Evolutionary conservation across 192 early-diverging fungal genomes (phyloP).

Genomic region (Phycomyces blakesleeanus): DNA sequence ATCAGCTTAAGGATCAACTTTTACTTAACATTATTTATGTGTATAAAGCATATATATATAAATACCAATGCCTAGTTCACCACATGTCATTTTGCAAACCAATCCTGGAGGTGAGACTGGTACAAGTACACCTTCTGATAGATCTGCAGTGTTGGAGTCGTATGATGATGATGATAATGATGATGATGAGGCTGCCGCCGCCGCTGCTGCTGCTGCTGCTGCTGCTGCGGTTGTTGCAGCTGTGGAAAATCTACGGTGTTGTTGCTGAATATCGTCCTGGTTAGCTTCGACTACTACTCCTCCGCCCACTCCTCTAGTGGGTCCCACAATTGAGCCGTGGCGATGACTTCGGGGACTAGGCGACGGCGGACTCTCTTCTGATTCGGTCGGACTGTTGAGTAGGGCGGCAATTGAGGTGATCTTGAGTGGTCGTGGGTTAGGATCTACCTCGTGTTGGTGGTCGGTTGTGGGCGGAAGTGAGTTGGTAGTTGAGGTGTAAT

Average conservation of each 20-base stretch:
- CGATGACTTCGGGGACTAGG: slow-evolving; percentile 2
- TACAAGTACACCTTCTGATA: slow-evolving; percentile 8
- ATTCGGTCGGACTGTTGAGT: slow-evolving; percentile 11
- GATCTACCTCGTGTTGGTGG: neutral
- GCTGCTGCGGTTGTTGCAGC: no score
- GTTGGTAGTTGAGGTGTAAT: slow-evolving; percentile 25
- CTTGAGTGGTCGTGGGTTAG: slow-evolving; percentile 6
- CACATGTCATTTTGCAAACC: slow-evolving; percentile 47
- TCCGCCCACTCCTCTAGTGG: slow-evolving; percentile 8
- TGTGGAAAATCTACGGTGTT: slow-evolving; percentile 6
- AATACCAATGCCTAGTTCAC: slow-evolving; percentile 45
- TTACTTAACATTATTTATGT: no score
- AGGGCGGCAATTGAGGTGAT: slow-evolving; percentile 32
- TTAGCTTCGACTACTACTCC: slow-evolving; percentile 17
- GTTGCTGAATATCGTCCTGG: slow-evolving; percentile 13
- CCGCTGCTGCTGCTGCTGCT: neutral
- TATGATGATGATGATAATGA: neutral
- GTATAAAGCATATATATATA: neutral
- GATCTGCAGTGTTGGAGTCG: slow-evolving; percentile 3
- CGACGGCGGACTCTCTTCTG: slow-evolving; percentile 4
- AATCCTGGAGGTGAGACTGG: slow-evolving; percentile 38
- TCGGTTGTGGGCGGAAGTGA: neutral
- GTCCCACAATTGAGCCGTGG: neutral
- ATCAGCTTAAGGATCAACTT: no score
- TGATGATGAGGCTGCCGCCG: no score